Evolutionary conservation across 164 flowering plant genomes (phyloP).

Genomic region (Kalanchoe fedtschenkoi): DNA sequence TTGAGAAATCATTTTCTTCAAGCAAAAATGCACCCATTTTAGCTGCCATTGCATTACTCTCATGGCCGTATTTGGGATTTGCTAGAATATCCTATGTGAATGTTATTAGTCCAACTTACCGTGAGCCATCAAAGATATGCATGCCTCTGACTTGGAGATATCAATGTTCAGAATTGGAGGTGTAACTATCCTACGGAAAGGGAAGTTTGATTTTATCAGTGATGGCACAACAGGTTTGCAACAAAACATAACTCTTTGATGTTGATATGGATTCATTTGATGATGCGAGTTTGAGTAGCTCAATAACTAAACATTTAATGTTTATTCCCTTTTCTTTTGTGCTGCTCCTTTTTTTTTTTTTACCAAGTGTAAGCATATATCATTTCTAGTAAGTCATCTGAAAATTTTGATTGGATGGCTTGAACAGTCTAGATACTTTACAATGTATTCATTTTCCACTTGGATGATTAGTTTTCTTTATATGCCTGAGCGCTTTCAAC

Average conservation of each 20-base stretch:
- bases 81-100: neutral
- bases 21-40: neutral
- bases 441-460: no score
- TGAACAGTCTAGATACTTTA: no score
- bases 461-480: no score
- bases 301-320: neutral
- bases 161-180: slow-evolving; percentile 70
- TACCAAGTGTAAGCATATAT: neutral
- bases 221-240: slow-evolving; percentile 70
- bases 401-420: neutral
- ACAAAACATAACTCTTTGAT: neutral
- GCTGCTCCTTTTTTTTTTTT: neutral
- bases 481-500: no score
- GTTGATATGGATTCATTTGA: neutral
- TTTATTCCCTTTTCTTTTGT: no score
- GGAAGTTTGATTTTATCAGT: slow-evolving; percentile 74
- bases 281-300: neutral
- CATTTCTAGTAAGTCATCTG: neutral
- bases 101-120: neutral
- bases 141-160: slow-evolving; percentile 1
- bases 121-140: neutral
- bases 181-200: slow-evolving; percentile 74
- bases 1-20: neutral
- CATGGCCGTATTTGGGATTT: neutral
- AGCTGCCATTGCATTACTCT: neutral